Percentiles rank a stretch among this genome's conserved stretches.
Conservation (phyloP, 257 asterid species). For the Striga asiatica region DNA sequence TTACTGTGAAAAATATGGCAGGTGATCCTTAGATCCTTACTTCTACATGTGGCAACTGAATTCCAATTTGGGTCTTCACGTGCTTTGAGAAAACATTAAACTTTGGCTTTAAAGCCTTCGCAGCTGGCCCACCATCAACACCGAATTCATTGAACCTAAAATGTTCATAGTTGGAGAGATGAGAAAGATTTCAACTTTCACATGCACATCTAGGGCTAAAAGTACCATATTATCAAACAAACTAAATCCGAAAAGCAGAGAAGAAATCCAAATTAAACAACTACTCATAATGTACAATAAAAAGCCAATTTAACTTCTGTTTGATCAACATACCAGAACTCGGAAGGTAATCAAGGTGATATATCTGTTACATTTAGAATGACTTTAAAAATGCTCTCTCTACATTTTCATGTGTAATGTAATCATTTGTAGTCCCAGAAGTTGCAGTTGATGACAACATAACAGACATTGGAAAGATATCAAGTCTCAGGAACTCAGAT, state of each 20-base stretch:
- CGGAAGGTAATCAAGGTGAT: background rate
- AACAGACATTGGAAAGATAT: too few relatives aligned
- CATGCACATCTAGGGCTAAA: background rate
- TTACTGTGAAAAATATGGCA: background rate
- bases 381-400: too few relatives aligned
- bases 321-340: background rate
- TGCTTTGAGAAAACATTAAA: conserved; percentile 54
- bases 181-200: background rate
- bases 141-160: conserved; percentile 71
- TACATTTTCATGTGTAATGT: too few relatives aligned
- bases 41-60: conserved; percentile 50
- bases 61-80: conserved; percentile 44
- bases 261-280: background rate
- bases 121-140: conserved; percentile 74
- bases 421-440: too few relatives aligned
- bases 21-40: conserved; percentile 40
- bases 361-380: too few relatives aligned
- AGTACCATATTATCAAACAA: background rate
- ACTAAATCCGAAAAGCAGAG: background rate
- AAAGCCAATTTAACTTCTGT: background rate
- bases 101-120: conserved; percentile 52
- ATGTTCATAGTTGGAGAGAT: conserved; percentile 1
- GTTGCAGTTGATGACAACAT: too few relatives aligned
- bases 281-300: conserved; percentile 1
- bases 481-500: too few relatives aligned